Conservation (phyloP, 176 grass and related monocot genomes). For the Leersia perrieri region DNA sequence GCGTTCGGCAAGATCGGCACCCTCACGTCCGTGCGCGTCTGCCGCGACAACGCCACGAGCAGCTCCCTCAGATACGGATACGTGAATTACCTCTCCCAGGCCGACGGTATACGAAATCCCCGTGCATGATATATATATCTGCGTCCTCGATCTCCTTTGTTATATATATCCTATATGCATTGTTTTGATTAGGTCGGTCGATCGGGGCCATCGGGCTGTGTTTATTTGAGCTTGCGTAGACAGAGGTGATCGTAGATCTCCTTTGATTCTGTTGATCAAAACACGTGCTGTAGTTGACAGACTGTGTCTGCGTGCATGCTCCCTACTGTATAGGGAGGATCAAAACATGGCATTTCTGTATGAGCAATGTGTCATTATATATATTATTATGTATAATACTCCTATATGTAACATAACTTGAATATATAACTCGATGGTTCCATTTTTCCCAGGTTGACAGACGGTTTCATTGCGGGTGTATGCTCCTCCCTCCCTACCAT, state of each 20-base stretch:
- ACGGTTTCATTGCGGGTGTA: too few relatives aligned
- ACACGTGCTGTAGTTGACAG: not conserved
- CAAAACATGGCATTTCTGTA: not conserved
- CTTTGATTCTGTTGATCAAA: not conserved
- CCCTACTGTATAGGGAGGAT: too few relatives aligned
- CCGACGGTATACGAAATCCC: conserved; percentile 39
- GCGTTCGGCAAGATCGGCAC: conserved; percentile 51
- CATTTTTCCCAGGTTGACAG: too few relatives aligned
- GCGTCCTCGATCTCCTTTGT: not conserved
- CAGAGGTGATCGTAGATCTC: not conserved
- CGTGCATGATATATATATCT: too few relatives aligned
- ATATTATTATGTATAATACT: too few relatives aligned
- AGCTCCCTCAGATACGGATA: conserved; percentile 63
- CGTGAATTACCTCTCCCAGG: conserved; percentile 54
- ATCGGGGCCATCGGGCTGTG: not conserved
- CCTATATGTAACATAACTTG: not conserved
- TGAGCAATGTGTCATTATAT: not conserved
- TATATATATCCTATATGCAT: not conserved
- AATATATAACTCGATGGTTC: too few relatives aligned
- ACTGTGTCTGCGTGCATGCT: too few relatives aligned
- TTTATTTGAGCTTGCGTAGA: not conserved
- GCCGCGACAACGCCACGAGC: conserved; percentile 51
- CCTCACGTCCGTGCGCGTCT: conserved; percentile 60
- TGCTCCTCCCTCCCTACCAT: too few relatives aligned
- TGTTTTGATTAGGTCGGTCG: too few relatives aligned